These are phyloP conservation scores for Posidonia australis DNA, from an alignment of 106 monocot genomes.

Conservation along the genomic window DNA sequence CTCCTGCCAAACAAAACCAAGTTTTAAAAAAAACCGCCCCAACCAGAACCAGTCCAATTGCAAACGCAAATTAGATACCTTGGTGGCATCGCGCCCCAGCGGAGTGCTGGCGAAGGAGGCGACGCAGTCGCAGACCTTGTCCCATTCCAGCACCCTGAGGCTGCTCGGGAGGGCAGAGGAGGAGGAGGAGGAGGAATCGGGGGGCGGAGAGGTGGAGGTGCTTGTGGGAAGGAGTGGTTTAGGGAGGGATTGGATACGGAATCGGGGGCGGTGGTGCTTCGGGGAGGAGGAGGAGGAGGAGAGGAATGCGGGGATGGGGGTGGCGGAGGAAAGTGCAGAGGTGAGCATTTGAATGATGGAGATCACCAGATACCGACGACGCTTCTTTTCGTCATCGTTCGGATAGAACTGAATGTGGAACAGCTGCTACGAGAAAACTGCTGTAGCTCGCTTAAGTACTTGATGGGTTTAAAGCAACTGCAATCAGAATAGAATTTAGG, in stretches of 20 bases:
- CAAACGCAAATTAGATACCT: slow-evolving; percentile 20
- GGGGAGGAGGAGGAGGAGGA: not conserved
- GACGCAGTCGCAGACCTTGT: slow-evolving; percentile 63
- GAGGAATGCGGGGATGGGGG: not conserved
- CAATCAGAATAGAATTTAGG: no score
- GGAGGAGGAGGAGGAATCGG: not conserved
- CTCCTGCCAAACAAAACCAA: slow-evolving; percentile 19
- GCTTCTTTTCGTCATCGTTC: no score
- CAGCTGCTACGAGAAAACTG: no score
- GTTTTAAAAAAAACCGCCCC: no score
- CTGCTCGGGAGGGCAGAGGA: slow-evolving; percentile 37
- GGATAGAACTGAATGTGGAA: no score
- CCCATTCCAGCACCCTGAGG: slow-evolving; percentile 72
- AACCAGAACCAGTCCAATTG: not conserved
- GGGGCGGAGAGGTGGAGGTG: slow-evolving; percentile 10
- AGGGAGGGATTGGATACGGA: slow-evolving; percentile 13
- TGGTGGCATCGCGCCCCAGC: slow-evolving; percentile 47
- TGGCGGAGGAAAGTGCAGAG: not conserved
- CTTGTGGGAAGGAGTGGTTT: slow-evolving; percentile 9
- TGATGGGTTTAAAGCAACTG: no score
- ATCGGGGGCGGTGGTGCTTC: not conserved
- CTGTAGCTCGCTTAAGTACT: no score
- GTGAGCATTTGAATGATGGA: not conserved
- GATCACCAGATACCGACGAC: no score
- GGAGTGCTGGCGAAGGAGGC: slow-evolving; percentile 65